These are phyloP conservation scores for Apiotrichum porosum DNA, from an alignment of 1,284 basidiomycete species.

Conservation along the genomic window DNA sequence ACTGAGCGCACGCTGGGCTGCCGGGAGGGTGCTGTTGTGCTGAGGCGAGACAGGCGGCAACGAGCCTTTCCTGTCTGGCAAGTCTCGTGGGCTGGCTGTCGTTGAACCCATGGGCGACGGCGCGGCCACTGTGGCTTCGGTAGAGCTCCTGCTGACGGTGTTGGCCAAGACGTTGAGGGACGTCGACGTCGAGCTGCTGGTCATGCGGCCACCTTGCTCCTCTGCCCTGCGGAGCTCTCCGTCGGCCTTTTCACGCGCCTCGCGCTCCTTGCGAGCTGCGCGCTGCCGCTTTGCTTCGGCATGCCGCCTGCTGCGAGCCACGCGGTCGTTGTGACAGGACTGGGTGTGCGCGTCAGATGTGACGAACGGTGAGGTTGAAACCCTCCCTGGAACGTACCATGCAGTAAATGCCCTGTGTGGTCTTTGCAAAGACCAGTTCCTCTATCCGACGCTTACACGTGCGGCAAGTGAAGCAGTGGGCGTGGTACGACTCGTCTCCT, in stretches of 20 bases:
- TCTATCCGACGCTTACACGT: constrained; percentile 92
- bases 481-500: constrained; percentile 96
- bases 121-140: too few relatives aligned
- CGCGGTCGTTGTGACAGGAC: constrained; percentile 91
- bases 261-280: constrained; percentile 41
- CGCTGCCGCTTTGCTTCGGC: constrained; percentile 63
- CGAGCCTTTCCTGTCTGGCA: too few relatives aligned
- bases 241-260: constrained; percentile 33
- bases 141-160: too few relatives aligned
- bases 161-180: constrained; percentile 13
- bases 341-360: constrained; percentile 19
- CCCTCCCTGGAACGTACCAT: constrained; percentile 56
- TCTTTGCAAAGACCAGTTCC: constrained; percentile 97
- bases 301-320: constrained; percentile 83
- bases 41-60: background rate
- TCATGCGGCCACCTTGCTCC: background rate
- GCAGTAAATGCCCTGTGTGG: constrained; percentile 96
- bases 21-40: background rate
- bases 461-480: constrained; percentile 96
- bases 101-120: too few relatives aligned
- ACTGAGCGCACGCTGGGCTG: background rate
- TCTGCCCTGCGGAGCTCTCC: constrained; percentile 3
- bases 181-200: constrained; percentile 10
- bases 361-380: background rate
- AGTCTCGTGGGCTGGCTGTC: too few relatives aligned